These are phyloP conservation scores for Irpex sp. DNA, from an alignment of 1,284 basidiomycete genomes.

Conservation along the genomic window DNA sequence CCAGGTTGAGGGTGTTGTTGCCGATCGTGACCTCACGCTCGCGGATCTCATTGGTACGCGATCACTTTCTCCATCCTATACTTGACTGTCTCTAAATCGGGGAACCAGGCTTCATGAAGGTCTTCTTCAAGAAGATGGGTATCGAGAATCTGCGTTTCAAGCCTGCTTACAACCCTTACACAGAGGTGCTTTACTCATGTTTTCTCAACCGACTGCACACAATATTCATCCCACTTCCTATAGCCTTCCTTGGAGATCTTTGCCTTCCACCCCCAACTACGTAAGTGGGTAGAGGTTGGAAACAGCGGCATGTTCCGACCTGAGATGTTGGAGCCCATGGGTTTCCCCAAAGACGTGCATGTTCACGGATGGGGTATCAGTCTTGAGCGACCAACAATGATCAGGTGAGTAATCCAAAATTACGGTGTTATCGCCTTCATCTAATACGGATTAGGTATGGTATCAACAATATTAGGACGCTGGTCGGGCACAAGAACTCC, in stretches of 20 bases:
- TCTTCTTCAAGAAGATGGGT: slow-evolving; percentile 99
- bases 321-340: slow-evolving; percentile 99
- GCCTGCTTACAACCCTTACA: slow-evolving; percentile 97
- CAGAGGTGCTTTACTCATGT: slow-evolving; percentile 53
- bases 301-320: slow-evolving; percentile 99
- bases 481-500: slow-evolving; percentile 97
- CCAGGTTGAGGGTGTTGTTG: slow-evolving; percentile 99
- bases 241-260: slow-evolving; percentile 99
- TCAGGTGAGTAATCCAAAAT: slow-evolving; percentile 69
- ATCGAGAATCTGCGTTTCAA: slow-evolving; percentile 95
- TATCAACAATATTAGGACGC: slow-evolving; percentile 96
- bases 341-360: slow-evolving; percentile 95
- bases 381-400: slow-evolving; percentile 99
- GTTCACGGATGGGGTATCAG: slow-evolving; percentile 98
- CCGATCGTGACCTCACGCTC: slow-evolving; percentile 94
- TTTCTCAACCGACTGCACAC: not conserved
- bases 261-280: slow-evolving; percentile 94
- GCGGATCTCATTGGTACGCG: slow-evolving; percentile 92
- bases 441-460: slow-evolving; percentile 61
- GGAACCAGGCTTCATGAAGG: slow-evolving; percentile 91
- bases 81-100: not conserved
- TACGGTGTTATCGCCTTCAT: not conserved
- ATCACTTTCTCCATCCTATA: not conserved
- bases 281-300: slow-evolving; percentile 96
- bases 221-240: not conserved